Conservation (phyloP, 306 rosid species). For the Rosa persica region DNA sequence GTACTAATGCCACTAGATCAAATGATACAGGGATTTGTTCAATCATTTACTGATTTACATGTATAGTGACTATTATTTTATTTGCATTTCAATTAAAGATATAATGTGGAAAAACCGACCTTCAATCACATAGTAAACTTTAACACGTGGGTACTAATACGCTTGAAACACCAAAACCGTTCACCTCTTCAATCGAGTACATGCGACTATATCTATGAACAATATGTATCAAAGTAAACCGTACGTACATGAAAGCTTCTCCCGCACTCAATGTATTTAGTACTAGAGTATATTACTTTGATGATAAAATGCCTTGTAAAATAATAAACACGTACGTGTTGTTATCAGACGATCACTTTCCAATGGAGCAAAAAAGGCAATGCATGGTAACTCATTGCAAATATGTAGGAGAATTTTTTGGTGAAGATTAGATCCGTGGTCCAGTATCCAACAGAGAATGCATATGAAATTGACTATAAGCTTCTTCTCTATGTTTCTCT, state of each 20-base stretch:
- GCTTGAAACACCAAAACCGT: no score
- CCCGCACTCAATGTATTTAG: neutral
- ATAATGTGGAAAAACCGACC: no score
- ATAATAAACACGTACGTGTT: neutral
- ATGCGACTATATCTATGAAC: no score
- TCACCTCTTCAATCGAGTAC: no score
- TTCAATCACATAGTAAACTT: no score
- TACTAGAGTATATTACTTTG: neutral
- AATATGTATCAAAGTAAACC: neutral
- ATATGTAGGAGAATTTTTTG: neutral
- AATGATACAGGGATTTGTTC: no score
- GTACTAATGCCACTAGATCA: no score
- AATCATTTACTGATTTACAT: no score
- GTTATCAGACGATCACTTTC: neutral
- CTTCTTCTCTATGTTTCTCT: neutral
- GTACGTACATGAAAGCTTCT: neutral
- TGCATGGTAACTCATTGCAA: neutral
- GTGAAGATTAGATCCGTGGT: neutral
- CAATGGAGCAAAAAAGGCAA: neutral
- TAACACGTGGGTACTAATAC: no score
- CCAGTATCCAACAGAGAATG: conserved; percentile 2
- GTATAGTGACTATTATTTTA: no score
- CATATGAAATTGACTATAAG: neutral
- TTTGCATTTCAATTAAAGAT: no score
- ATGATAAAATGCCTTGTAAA: neutral